Evolutionary conservation across 805 yeast species (phyloP), one percentile per base, ranked within the genome.

Genomic region (Schizosaccharomyces octosporus): DNA sequence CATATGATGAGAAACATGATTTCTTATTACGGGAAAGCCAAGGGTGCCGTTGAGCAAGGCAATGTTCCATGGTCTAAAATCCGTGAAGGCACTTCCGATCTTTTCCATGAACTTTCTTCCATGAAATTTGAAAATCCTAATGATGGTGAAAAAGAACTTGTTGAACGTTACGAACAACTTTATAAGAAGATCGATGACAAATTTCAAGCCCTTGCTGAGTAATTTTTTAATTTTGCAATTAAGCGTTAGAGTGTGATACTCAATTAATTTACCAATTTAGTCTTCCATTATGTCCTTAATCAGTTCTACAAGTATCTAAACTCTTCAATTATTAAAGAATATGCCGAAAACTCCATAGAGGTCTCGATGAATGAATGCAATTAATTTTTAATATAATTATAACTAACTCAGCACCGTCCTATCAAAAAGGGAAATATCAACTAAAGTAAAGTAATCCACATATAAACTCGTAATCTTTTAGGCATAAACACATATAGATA

Each of bases 1-100:
- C 93, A 87, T 72, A 93, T 93, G 98, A 89, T 93, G 97, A 88
- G 85, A 74, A 84, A 89, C 11, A 93, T 93, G 69, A 81, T 89
- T 63, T 74, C 88, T 43, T 93, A 93, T 75, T 82, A 86, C 70
- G 97, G 90, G 67, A 97, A 93, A 77, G 97, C 99, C 41, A 97
- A 90, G 76, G 89, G 88, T 76, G 95, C 97, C 17, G 85, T 90
- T 64, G 79, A 95, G 48, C 90, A 95, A 42, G 81, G 79, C 72
- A 43, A 27, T 21, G 48, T 45, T 43, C 39, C 55, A 15, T 93
- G 99, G 99, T 80, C 85, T 65, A 93, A 87, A 77, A 80, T 93
- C 66, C 70, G 93, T 57, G 97, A 89, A 70, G 79, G 87, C 63
- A 93, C 97, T 62, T 69, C 85, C 63, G 97, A 90, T 71, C 85